Evolutionary conservation across 139 green algal genomes (phyloP), one percentile per base, ranked within the genome.

Genomic region (Raphidocelis subcapitata): DNA sequence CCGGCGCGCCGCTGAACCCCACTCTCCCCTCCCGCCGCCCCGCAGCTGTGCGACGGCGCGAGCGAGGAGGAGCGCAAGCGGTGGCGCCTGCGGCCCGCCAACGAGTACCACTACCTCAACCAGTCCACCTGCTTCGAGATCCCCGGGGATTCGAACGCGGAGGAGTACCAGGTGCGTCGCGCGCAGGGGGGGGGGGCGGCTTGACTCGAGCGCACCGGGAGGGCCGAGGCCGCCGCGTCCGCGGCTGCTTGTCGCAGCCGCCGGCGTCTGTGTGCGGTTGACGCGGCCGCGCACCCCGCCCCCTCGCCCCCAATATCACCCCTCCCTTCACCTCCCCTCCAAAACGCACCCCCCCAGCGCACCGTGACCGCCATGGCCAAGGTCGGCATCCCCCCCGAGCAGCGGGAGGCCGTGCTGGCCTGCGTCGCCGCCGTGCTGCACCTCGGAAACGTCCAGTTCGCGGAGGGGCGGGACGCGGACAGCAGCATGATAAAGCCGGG

Each of bases 381-480:
- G 59, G 96, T 99, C 52, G 96, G 96, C 62, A 98, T 99, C 59
- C 84, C 85, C 1, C 61, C 81, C 10, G 81, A 89, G 28, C 85
- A 91, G 56, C 93, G 93, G 74, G 82, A 95, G 26, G 76, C 82
- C 8, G 86, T 98, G 24, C 96, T 97, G 72, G 69, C 84, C 28
- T 84, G 91, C 2, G 89, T 98, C 36, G 93, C 95, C 3, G 90
- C 94, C 15, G 92, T 99, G 69, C 86, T 99, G 79, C 95, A 99
- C 75, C 86, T 99, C 33, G 96, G 96, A 44, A 98, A 98, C 76
- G 74, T 97, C 46, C 57, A 67, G 26, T 98, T 99, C 74, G 74
- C 68, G 59, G 81, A 89, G 5, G 77, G 46, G n/a, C 55, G 26
- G 44, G 74, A 70, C 31, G 18, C 57, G 29, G 74, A 75, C 60